phyloP scores from a whole-genome alignment of 106 monocot species.

The Ottelia alismoides region DNA sequence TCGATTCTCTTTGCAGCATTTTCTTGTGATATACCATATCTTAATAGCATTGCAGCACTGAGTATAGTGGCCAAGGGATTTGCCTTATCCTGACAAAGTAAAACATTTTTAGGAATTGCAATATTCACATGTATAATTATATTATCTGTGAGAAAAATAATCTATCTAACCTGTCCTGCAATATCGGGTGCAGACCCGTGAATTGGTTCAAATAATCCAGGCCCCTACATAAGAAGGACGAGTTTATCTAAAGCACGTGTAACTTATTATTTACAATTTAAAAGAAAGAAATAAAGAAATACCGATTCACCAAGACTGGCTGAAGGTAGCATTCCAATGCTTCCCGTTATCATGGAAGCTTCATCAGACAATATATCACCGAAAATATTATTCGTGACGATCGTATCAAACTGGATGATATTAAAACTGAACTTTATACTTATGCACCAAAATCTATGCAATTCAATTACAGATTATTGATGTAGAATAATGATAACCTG shows the following conservation, averaged over 20 bases:
- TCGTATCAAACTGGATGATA: conserved; percentile 99
- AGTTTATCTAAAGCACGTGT: too few relatives aligned
- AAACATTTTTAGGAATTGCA: too few relatives aligned
- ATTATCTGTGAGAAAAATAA: too few relatives aligned
- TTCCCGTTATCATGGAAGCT: conserved; percentile 95
- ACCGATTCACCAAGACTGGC: conserved; percentile 87
- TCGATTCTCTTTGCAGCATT: conserved; percentile 81
- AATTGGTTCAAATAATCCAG: conserved; percentile 94
- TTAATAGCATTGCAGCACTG: conserved; percentile 80
- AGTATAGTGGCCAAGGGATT: conserved; percentile 90
- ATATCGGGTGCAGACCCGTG: conserved; percentile 97
- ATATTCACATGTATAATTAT: too few relatives aligned
- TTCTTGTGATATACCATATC: conserved; percentile 81
- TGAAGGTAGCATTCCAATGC: conserved; percentile 98
- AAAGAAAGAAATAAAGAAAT: not conserved
- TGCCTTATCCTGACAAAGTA: conserved; percentile 70
- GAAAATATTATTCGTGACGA: conserved; percentile 93
- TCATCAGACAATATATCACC: conserved; percentile 95
- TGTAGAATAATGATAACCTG: too few relatives aligned
- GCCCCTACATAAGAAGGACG: too few relatives aligned
- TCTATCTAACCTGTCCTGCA: conserved; percentile 82
- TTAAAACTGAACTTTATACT: too few relatives aligned
- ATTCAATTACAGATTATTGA: too few relatives aligned
- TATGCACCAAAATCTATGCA: too few relatives aligned
- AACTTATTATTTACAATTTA: too few relatives aligned